Evolutionary conservation across 306 rosid species (phyloP), one percentile per base, ranked within the genome.

Genomic region (Gynostemma pentaphyllum): DNA sequence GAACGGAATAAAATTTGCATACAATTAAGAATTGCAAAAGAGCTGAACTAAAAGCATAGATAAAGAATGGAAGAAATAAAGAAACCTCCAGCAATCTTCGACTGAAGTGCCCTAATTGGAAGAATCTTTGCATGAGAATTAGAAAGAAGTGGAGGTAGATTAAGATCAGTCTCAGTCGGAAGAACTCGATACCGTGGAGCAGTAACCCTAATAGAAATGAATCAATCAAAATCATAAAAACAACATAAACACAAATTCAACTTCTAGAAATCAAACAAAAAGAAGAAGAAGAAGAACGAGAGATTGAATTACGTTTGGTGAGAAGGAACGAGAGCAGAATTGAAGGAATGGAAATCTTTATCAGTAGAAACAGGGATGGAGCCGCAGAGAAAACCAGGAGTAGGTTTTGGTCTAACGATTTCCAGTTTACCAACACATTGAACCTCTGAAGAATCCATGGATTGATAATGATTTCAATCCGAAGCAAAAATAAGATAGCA

Each of bases 321-420:
- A 1, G 84, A 83, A 13, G 96, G 89, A 64, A 82, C 75, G 42
- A 87, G 97, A 71, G 87, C 82, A 34, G 96, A 78, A 74, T 76
- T 72, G 75, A 81, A 87, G 50, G 87, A 76, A 23, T 83, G 91
- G 72, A 87, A 91, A 47, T 96, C 82, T 61, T 85, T 82, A 54
- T 91, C 98, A 4, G 98, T 91, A 40, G 98, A 89, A 66, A 91
- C 96, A 5, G 95, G 95, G 50, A 91, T 91, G 11, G 98, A 91
- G 44, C 98, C 98, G 66, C 95, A 87, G 46, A 91, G 89, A 73
- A 91, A 91, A 2, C 54, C 70, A 34, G 89, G 95, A 0, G 83
- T 88, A 15, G 98, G 95, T 68, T 91, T 87, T 0, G 98, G 92
- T 44, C 74, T 79, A 24, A 83, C 92, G 53, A 91, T 81, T 76